phyloP scores from a whole-genome alignment of 2,329 filamentous ascomycete species.

The Aspergillus bombycis region DNA sequence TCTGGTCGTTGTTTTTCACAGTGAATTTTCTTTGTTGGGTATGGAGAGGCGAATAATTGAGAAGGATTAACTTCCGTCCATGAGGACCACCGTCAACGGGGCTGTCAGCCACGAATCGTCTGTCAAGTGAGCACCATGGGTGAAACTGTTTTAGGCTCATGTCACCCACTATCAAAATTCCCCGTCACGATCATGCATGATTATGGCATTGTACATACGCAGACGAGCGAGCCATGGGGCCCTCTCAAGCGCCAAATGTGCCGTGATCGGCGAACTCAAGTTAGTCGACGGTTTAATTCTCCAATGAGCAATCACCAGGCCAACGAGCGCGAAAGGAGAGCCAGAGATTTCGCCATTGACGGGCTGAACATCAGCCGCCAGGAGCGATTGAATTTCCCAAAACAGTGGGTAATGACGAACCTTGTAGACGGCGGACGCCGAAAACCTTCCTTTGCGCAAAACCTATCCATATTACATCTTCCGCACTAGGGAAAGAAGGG shows the following conservation, averaged over 20 bases:
- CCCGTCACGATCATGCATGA: background rate
- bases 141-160: background rate
- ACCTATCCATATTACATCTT: background rate
- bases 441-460: background rate
- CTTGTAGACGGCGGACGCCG: background rate
- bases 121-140: background rate
- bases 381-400: background rate
- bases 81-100: too few relatives aligned
- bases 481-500: background rate
- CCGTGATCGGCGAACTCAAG: slow-evolving; percentile 4
- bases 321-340: background rate
- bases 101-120: background rate
- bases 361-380: background rate
- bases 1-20: background rate
- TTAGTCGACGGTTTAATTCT: background rate
- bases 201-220: background rate
- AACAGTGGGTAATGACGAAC: background rate
- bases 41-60: too few relatives aligned
- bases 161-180: background rate
- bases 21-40: background rate
- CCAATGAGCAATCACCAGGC: background rate
- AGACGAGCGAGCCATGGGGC: background rate
- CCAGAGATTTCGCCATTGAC: background rate
- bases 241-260: background rate
- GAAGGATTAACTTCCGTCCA: too few relatives aligned